Conservation (phyloP, 1,284 basidiomycete genomes). For the Leccinum angustisporum region DNA sequence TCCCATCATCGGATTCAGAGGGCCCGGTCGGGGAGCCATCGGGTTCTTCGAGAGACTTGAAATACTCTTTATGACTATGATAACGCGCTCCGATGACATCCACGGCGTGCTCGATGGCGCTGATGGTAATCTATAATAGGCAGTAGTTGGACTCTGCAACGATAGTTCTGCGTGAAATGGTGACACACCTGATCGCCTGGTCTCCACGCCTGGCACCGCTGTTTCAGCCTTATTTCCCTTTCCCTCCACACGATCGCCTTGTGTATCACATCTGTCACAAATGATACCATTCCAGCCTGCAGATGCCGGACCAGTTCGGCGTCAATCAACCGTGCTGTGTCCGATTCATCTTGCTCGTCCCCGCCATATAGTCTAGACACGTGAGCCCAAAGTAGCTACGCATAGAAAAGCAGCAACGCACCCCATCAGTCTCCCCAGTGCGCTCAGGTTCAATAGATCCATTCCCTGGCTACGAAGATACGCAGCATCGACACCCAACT, state of each 20-base stretch:
- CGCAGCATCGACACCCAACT: constrained; percentile 44
- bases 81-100: constrained; percentile 39
- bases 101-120: constrained; percentile 47
- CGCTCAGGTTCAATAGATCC: constrained; percentile 50
- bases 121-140: constrained; percentile 37
- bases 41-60: constrained; percentile 30
- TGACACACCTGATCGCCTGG: constrained; percentile 25
- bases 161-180: background rate
- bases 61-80: constrained; percentile 36
- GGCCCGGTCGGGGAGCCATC: constrained; percentile 11
- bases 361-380: constrained; percentile 17
- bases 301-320: constrained; percentile 37
- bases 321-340: constrained; percentile 14
- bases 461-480: constrained; percentile 43
- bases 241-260: constrained; percentile 53
- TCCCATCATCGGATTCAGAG: background rate
- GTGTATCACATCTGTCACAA: constrained; percentile 50
- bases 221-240: constrained; percentile 54
- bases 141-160: constrained; percentile 2
- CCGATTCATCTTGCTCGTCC: constrained; percentile 5
- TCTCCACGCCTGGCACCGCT: constrained; percentile 56
- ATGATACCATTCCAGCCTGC: constrained; percentile 45
- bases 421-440: constrained; percentile 42
- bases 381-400: background rate
- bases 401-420: constrained; percentile 24